Evolutionary conservation across 441 rosid species (phyloP), one percentile per base, ranked within the genome.

Genomic region (Croton setiger): DNA sequence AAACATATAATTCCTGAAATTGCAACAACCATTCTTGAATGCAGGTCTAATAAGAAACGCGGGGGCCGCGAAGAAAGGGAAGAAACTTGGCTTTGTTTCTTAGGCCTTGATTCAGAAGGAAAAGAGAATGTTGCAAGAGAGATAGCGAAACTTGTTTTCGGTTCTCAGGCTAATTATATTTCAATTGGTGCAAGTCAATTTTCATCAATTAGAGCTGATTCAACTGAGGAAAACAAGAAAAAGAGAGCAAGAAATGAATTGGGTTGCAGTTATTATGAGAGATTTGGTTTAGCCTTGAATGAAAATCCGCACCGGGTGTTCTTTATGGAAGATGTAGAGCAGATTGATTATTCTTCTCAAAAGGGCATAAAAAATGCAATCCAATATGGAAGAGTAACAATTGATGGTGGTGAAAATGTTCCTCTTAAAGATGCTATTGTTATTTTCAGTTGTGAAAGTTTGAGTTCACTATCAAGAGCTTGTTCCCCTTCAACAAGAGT

Each of bases 241-340:
- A 87, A 81, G 76, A 83, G 84, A 67, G 59, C 75, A 60, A 79
- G 86, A 66, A 80, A 72, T 12, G 87, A 80, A 31, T 14, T 57
- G 18, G 78, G 80, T 6, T 64, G 73, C 56, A 36, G 71, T 9
- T 80, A 82, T 64, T 17, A 78, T 8, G 83, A 84, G 66, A 83
- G 83, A 54, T 71, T 89, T 8, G 83, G 82, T 0, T 75, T 84
- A 58, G 88, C 86, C 3, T 76, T 87, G 85, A 85, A 89, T 55
- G 89, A 89, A 81, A 87, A 87, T 59, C 95, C 92, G 12, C 87
- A 80, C 51, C 77, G 88, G 18, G 95, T 89, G 49, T 83, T 87
- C 69, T 84, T 85, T 73, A 63, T 89, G 78, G 90, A 87, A 71
- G 96, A 82, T 58, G 35, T 81, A 55, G 88, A 82, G 17, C 78